phyloP scores from a whole-genome alignment of 1,284 basidiomycete genomes.

The Peniophora sp. region DNA sequence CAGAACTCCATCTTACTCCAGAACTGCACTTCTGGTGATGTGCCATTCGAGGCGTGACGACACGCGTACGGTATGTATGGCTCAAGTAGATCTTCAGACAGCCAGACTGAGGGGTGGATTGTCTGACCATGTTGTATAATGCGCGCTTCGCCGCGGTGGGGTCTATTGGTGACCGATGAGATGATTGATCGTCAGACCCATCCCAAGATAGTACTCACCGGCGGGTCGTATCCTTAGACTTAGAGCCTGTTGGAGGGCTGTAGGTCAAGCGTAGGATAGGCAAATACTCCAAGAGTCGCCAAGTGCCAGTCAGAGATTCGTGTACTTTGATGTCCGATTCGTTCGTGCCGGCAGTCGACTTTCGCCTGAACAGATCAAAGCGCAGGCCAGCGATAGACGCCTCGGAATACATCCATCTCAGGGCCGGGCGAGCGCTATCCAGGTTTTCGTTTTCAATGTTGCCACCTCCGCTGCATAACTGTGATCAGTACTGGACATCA shows the following conservation, averaged over 20 bases:
- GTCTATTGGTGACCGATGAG: not conserved
- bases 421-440: not conserved
- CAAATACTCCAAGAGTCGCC: conserved; percentile 17
- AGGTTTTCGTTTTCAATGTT: not conserved
- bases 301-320: conserved; percentile 13
- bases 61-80: not conserved
- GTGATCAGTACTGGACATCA: not conserved
- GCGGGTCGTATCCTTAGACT: conserved; percentile 9
- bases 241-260: not conserved
- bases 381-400: not conserved
- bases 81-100: too few relatives aligned
- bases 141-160: conserved; percentile 1
- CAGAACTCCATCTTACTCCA: not conserved
- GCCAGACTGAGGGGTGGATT: not conserved
- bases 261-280: conserved; percentile 20
- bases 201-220: conserved; percentile 1
- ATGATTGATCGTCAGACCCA: not conserved
- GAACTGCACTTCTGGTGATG: not conserved
- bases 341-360: not conserved
- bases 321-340: conserved; percentile 5
- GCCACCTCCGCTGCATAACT: not conserved
- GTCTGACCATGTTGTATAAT: not conserved
- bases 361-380: not conserved
- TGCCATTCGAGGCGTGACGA: not conserved
- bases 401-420: conserved; percentile 3